phyloP scores from a whole-genome alignment of 306 rosid species.

The Rubus parviflorus region DNA sequence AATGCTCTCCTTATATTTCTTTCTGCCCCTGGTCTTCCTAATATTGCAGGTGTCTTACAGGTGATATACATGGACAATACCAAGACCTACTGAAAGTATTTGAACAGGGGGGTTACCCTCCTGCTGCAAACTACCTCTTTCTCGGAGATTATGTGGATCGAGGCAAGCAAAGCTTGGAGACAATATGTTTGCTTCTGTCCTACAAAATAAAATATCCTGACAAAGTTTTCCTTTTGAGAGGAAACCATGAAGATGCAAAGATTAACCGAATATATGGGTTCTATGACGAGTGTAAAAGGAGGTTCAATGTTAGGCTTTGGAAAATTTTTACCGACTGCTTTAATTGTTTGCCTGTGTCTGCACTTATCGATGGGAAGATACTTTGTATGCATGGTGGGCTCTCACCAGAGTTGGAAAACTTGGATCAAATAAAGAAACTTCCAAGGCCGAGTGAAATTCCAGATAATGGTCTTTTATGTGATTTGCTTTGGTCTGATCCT shows the following conservation, averaged over 20 bases:
- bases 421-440: slow-evolving; percentile 67
- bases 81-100: slow-evolving; percentile 72
- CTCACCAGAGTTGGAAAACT: slow-evolving; percentile 65
- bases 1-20: slow-evolving; percentile 17
- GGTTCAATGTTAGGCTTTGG: slow-evolving; percentile 86
- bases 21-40: slow-evolving; percentile 25
- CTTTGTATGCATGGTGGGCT: slow-evolving; percentile 88
- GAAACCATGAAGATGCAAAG: slow-evolving; percentile 93
- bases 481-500: slow-evolving; percentile 91
- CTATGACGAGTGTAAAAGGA: slow-evolving; percentile 86
- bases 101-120: slow-evolving; percentile 74
- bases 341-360: slow-evolving; percentile 84
- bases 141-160: slow-evolving; percentile 87
- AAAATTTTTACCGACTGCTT: slow-evolving; percentile 82
- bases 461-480: slow-evolving; percentile 72
- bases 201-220: slow-evolving; percentile 78
- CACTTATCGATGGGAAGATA: slow-evolving; percentile 67
- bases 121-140: slow-evolving; percentile 71
- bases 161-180: slow-evolving; percentile 92
- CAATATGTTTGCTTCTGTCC: slow-evolving; percentile 80
- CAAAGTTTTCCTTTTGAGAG: slow-evolving; percentile 62
- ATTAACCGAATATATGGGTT: slow-evolving; percentile 82
- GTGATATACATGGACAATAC: slow-evolving; percentile 90
- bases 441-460: slow-evolving; percentile 75
- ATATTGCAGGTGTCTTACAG: slow-evolving; percentile 45